Percentiles rank a stretch among this genome's conserved stretches.
These are phyloP conservation scores for Rhynchosporium agropyri DNA, from an alignment of 2,329 filamentous ascomycete species.

Conservation along the genomic window DNA sequence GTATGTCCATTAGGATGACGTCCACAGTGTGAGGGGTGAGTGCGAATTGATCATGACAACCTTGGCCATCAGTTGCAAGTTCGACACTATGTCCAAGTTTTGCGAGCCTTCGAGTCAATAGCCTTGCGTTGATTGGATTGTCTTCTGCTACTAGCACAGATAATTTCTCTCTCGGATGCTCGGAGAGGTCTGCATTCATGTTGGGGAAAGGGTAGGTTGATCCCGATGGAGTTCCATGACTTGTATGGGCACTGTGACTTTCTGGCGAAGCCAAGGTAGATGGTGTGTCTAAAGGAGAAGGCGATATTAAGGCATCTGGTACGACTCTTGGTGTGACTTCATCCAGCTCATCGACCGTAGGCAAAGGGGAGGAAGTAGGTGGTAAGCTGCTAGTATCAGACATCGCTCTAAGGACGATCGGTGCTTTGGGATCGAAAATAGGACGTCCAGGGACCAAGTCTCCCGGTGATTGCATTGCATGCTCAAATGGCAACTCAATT, in stretches of 20 bases:
- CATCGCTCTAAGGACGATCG: constrained; percentile 7
- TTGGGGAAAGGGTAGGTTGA: constrained; percentile 19
- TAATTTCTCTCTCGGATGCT: constrained; percentile 14
- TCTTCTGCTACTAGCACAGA: constrained; percentile 76
- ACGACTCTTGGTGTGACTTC: neutral
- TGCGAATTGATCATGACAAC: constrained; percentile 76
- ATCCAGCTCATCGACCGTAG: neutral
- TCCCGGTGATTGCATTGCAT: neutral
- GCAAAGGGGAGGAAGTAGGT: neutral
- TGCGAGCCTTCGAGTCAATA: constrained; percentile 71
- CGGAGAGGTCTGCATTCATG: constrained; percentile 66
- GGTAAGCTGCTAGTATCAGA: constrained; percentile 12
- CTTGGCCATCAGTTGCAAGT: constrained; percentile 71
- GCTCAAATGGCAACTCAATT: constrained; percentile 71
- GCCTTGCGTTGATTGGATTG: constrained; percentile 79
- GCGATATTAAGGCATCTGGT: neutral
- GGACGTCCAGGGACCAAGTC: neutral
- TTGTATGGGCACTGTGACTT: neutral
- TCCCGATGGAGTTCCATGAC: neutral
- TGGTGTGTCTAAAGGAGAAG: neutral
- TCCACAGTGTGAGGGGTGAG: constrained; percentile 46
- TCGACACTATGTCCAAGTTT: constrained; percentile 74
- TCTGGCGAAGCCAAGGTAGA: neutral
- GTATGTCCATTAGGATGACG: constrained; percentile 37
- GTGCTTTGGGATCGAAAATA: neutral